phyloP scores from a whole-genome alignment of 805 yeast species.

The Metschnikowia anglica region DNA sequence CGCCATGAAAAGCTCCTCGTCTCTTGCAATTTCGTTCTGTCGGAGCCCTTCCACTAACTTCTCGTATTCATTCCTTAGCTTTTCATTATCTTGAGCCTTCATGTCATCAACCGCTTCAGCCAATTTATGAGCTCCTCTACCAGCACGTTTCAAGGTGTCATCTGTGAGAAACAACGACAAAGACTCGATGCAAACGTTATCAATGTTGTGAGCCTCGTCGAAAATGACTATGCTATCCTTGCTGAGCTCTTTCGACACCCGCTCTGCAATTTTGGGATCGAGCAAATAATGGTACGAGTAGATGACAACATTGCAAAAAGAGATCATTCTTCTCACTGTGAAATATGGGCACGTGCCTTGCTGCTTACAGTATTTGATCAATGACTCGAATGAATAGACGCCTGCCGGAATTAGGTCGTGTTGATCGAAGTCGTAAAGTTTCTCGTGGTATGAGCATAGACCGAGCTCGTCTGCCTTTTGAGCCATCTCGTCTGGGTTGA shows the following conservation, averaged over 20 bases:
- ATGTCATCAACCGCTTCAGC: conserved; percentile 83
- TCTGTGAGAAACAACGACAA: conserved; percentile 89
- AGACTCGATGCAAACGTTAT: conserved; percentile 97
- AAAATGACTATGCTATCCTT: conserved; percentile 92
- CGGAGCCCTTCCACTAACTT: conserved; percentile 86
- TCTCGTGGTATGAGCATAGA: conserved; percentile 89
- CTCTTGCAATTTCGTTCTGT: conserved; percentile 66
- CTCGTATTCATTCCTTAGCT: conserved; percentile 86
- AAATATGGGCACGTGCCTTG: conserved; percentile 92
- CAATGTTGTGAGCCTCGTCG: conserved; percentile 98
- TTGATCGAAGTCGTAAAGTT: conserved; percentile 80
- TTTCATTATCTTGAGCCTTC: conserved; percentile 76
- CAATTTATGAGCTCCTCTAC: conserved; percentile 79
- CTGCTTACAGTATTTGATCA: conserved; percentile 72
- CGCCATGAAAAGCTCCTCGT: conserved; percentile 71
- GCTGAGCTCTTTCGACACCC: conserved; percentile 89
- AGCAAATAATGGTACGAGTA: conserved; percentile 94
- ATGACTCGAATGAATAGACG: conserved; percentile 87
- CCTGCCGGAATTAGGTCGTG: conserved; percentile 89
- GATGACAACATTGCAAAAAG: conserved; percentile 88
- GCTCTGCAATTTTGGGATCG: conserved; percentile 95
- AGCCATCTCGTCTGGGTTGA: conserved; percentile 50
- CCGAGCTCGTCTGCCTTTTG: conserved; percentile 35
- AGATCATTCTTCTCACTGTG: conserved; percentile 96
- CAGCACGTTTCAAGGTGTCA: conserved; percentile 80